Evolutionary conservation across 1,284 basidiomycete genomes (phyloP).

Genomic region (Leccinum colubrinum): DNA sequence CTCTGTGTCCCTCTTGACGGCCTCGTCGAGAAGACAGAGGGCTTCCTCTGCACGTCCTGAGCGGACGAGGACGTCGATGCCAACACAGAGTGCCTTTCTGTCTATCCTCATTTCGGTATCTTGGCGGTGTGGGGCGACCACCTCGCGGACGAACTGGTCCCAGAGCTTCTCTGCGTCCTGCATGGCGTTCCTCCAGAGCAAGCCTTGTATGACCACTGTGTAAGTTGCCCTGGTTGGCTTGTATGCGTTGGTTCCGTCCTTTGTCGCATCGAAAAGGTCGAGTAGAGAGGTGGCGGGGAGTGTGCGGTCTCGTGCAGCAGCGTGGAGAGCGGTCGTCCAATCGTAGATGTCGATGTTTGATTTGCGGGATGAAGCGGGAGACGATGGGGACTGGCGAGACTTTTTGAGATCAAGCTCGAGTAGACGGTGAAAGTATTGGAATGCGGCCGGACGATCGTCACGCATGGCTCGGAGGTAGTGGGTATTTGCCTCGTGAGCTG

Average conservation of each 20-base stretch:
- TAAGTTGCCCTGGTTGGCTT: slow-evolving; percentile 43
- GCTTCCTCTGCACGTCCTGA: slow-evolving; percentile 45
- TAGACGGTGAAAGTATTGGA: slow-evolving; percentile 42
- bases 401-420: slow-evolving; percentile 25
- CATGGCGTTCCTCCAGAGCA: slow-evolving; percentile 37
- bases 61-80: slow-evolving; percentile 49
- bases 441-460: slow-evolving; percentile 42
- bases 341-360: slow-evolving; percentile 31
- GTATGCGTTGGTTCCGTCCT: slow-evolving; percentile 23
- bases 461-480: slow-evolving; percentile 31
- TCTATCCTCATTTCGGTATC: slow-evolving; percentile 37
- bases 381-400: slow-evolving; percentile 1
- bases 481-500: slow-evolving; percentile 38
- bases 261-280: slow-evolving; percentile 35
- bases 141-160: slow-evolving; percentile 36
- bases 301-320: slow-evolving; percentile 31
- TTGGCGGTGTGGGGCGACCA: slow-evolving; percentile 20
- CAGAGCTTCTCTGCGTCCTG: slow-evolving; percentile 45
- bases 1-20: slow-evolving; percentile 24
- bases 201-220: slow-evolving; percentile 52
- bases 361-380: slow-evolving; percentile 12
- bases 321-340: slow-evolving; percentile 35
- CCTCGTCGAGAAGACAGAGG: slow-evolving; percentile 46
- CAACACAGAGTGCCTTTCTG: slow-evolving; percentile 45
- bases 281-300: slow-evolving; percentile 37